Base-by-base conservation (phyloP, 202 grass and related monocot genomes). In the Eragrostis tef region DNA sequence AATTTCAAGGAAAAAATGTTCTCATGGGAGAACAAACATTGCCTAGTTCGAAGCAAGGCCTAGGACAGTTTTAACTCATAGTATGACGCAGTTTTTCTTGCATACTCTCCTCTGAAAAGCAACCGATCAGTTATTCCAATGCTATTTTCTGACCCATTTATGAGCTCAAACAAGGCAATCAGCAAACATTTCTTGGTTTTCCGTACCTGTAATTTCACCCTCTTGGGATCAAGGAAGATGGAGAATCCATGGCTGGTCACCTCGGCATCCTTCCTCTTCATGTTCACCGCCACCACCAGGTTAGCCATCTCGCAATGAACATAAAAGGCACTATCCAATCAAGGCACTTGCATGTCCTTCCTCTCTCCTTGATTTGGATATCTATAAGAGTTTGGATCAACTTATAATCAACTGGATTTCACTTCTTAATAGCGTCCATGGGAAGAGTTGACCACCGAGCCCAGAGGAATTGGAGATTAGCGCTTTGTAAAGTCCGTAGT, bases 201-300 rank as follows among this genome's bases (percentile, higher is more conserved):
- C 9, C 54, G 16, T 79, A 84, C 89, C 87, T 91, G 66, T 61
- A 86, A 67, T 67, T 85, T 96, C 64, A 88, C 76, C 77, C 87
- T 96, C 72, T 93, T 96, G 50, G 83, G 86, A 71, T 85, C 80
- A 64, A 80, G 64, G 39, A 83, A 81, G 14, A 83, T 21, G 79
- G 73, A 74, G 64, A 87, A 83, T 41, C 79, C 90, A 64, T 90
- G 81, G 67, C 15, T 69, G 15, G 19, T 49, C 69, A 85, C 76
- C 39, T 90, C 83, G 47, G 70, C 82, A 46, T 91, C 86, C 73
- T 90, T 96, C 83, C 93, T 90, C 83, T 96, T 96, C 64, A 83
- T 62, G 85, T 59, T 88, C 57, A 88, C 78, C 4, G 71, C 54
- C 71, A 78, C 80, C 67, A 74, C 72, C 50, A 81, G 58, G 60